phyloP scores from a whole-genome alignment of 2,329 filamentous ascomycete species.

The Hymenoscyphus fraxineus region DNA sequence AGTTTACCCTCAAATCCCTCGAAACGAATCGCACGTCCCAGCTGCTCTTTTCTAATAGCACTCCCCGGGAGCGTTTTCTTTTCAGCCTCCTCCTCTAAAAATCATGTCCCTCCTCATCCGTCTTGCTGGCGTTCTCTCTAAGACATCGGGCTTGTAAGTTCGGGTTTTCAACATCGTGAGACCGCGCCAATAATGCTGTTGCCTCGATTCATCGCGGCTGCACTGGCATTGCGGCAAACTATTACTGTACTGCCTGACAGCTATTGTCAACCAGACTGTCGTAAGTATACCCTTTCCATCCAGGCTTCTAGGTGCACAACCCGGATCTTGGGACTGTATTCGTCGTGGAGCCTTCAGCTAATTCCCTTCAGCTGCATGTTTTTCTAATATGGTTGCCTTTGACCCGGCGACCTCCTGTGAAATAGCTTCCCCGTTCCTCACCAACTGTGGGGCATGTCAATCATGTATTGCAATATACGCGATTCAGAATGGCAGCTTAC shows the following conservation, averaged over 20 bases:
- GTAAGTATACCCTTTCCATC: constrained; percentile 19
- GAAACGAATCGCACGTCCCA: neutral
- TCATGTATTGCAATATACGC: constrained; percentile 25
- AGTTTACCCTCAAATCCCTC: neutral
- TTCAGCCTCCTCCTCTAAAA: constrained; percentile 24
- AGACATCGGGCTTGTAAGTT: constrained; percentile 20
- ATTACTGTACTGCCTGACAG: constrained; percentile 17
- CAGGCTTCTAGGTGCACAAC: neutral
- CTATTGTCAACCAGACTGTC: constrained; percentile 29
- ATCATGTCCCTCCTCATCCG: constrained; percentile 19
- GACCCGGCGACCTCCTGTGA: constrained; percentile 21
- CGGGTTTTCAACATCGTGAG: constrained; percentile 7
- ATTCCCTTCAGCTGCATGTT: constrained; percentile 23
- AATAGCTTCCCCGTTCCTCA: constrained; percentile 25
- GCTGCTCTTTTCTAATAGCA: neutral
- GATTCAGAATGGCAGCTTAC: constrained; percentile 17
- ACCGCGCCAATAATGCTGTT: constrained; percentile 22
- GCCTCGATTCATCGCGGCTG: constrained; percentile 20
- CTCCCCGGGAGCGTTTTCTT: neutral
- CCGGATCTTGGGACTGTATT: neutral
- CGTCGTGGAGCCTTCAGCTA: constrained; percentile 4
- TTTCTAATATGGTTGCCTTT: constrained; percentile 19
- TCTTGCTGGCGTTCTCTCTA: constrained; percentile 18
- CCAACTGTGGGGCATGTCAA: constrained; percentile 27
- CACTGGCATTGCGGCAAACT: constrained; percentile 20